Base-by-base conservation (phyloP, 768 basidiomycete species). In the Ramaria rubella region DNA sequence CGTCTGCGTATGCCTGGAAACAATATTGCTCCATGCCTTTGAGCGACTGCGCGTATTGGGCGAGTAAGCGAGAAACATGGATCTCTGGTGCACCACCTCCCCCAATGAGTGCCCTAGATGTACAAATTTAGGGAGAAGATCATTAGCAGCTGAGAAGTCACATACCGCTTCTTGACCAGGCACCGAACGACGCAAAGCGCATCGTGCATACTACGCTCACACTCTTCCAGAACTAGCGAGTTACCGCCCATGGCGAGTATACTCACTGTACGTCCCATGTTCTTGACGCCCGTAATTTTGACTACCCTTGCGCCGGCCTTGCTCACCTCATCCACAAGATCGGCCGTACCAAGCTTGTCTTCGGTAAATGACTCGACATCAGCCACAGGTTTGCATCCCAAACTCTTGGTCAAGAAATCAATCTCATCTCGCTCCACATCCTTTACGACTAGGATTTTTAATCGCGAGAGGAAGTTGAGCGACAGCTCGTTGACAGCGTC, bases 11-110 rank as follows among this genome's bases (percentile, higher is more conserved):
- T 3, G 94, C 94, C 65, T 96, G 91, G 84, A 97, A 96, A 72
- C 96, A 98, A 71, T 97, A 98, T 8, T 95, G 91, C 70, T 98
- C 94, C 87, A 97, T 97, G 49, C 96, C 95, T 71, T 88, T 95
- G 59, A 98, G 78, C 1, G 92, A 87, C 62, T 95, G 92, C 1
- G 94, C 85, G 63, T 95, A 82, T 69, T 96, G 90, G 1, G 91
- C 86, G 48, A 99, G 79, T 63, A 89, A 75, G 50, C 94, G 84
- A 11, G 96, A 98, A 42, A 95, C 89, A 67, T 98, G 92, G 61
- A 98, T 97, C 71, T 99, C 96, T 11, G 96, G 96, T 14, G 96
- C 94, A 50, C 95, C 95, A 45, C 95, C 95, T 57, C 95, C 95
- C 38, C 90, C 89, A 65, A 98, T 96, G 54, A 99, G 76, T 21